Conservation (phyloP, 768 basidiomycete species). For the Tubosaeta brunneosetosa region DNA sequence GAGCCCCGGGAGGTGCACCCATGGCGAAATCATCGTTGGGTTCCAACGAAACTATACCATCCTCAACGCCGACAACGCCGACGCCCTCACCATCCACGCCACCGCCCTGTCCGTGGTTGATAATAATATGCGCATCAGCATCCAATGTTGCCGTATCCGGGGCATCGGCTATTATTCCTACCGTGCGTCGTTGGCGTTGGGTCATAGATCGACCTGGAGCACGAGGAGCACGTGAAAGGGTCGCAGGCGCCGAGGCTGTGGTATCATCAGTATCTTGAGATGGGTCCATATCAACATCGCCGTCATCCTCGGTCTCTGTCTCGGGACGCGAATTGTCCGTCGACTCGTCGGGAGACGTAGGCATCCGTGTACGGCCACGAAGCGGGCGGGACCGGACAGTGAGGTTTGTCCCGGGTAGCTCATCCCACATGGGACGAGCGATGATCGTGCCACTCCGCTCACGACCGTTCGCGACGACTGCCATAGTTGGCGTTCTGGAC, state of each 20-base stretch:
- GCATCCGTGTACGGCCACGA: slow-evolving; percentile 28
- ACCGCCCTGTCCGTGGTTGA: slow-evolving; percentile 41
- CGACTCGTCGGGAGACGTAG: slow-evolving; percentile 40
- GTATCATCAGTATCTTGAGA: slow-evolving; percentile 32
- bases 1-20: slow-evolving; percentile 90
- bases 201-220: slow-evolving; percentile 29
- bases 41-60: slow-evolving; percentile 71
- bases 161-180: slow-evolving; percentile 45
- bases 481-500: slow-evolving; percentile 55
- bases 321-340: slow-evolving; percentile 57
- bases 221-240: slow-evolving; percentile 30
- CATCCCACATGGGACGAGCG: slow-evolving; percentile 61
- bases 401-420: slow-evolving; percentile 17
- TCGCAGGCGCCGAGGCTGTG: slow-evolving; percentile 21
- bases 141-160: slow-evolving; percentile 33
- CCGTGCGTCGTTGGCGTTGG: slow-evolving; percentile 37
- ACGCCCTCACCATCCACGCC: slow-evolving; percentile 41
- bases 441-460: slow-evolving; percentile 76
- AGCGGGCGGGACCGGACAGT: slow-evolving; percentile 28
- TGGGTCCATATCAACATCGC: slow-evolving; percentile 47
- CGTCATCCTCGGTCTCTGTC: slow-evolving; percentile 78
- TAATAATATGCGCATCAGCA: slow-evolving; percentile 48
- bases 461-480: slow-evolving; percentile 54
- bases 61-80: slow-evolving; percentile 51
- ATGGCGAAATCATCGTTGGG: slow-evolving; percentile 86